Percentiles rank a stretch among this genome's conserved stretches.
phyloP scores from a whole-genome alignment of 345 rosid species.

The Melaleuca quinquenervia region DNA sequence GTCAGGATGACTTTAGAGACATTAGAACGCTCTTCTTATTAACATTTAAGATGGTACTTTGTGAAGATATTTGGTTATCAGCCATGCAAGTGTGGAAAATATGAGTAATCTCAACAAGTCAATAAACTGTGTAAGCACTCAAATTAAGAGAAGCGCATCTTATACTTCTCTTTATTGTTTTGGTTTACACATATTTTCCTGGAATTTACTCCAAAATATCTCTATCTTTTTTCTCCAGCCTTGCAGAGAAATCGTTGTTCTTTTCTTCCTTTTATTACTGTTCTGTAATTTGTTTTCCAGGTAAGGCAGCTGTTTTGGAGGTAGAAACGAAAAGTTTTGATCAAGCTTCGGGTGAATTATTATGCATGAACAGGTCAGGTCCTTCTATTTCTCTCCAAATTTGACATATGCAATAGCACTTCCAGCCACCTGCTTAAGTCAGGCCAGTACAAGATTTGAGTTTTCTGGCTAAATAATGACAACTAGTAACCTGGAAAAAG shows the following conservation, averaged over 20 bases:
- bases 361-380: constrained; percentile 73
- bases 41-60: neutral
- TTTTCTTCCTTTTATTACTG: neutral
- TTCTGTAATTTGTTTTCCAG: constrained; percentile 19
- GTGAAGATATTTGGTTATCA: neutral
- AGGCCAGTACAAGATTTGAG: neutral
- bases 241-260: neutral
- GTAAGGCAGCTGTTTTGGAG: constrained; percentile 85
- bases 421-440: neutral
- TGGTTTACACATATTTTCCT: neutral
- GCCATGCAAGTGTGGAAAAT: neutral
- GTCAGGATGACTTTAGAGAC: neutral
- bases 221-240: neutral
- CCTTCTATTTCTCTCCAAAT: neutral
- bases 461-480: neutral
- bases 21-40: neutral
- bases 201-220: neutral
- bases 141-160: neutral
- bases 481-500: neutral
- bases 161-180: neutral
- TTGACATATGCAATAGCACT: neutral
- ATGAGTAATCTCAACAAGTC: neutral
- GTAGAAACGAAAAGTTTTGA: constrained; percentile 66
- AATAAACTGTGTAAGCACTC: neutral
- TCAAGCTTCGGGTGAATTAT: constrained; percentile 52